Evolutionary conservation across 306 rosid species (phyloP).

Genomic region (Abrus pulchellus): DNA sequence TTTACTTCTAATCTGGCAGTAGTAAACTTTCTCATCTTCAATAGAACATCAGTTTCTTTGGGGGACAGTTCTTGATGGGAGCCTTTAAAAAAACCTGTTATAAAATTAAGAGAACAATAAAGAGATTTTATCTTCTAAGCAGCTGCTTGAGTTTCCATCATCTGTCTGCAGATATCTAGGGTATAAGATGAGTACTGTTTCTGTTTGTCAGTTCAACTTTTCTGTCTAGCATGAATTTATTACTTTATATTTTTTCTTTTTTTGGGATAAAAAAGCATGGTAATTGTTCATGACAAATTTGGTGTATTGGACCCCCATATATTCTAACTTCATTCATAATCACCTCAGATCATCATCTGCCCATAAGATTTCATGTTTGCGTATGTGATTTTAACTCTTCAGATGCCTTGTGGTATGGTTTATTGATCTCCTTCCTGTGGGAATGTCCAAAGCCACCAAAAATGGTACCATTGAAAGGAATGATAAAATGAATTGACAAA

Average conservation of each 20-base stretch:
- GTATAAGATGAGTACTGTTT: not conserved
- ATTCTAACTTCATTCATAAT: not conserved
- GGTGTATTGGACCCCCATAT: not conserved
- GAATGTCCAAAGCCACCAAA: conserved; percentile 22
- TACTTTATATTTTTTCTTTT: not conserved
- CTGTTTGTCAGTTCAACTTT: not conserved
- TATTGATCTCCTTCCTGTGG: conserved; percentile 20
- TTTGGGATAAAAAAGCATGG: not conserved
- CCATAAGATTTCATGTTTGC: not conserved
- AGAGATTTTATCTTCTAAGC: conserved; percentile 4
- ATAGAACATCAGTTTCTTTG: conserved; percentile 16
- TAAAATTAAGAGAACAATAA: not conserved
- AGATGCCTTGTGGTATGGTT: not conserved
- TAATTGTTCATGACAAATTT: not conserved
- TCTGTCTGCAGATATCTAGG: not conserved
- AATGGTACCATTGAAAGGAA: not conserved
- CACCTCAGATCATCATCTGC: not conserved
- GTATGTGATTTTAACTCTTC: conserved; percentile 32
- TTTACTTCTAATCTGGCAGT: not conserved
- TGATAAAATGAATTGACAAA: not conserved
- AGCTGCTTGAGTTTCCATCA: not conserved
- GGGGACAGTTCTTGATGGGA: not conserved
- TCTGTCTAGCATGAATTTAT: not conserved
- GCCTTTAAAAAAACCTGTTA: not conserved
- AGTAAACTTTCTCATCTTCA: not conserved